Conservation (phyloP, 768 basidiomycete species). For the Boletus rubescentipes region DNA sequence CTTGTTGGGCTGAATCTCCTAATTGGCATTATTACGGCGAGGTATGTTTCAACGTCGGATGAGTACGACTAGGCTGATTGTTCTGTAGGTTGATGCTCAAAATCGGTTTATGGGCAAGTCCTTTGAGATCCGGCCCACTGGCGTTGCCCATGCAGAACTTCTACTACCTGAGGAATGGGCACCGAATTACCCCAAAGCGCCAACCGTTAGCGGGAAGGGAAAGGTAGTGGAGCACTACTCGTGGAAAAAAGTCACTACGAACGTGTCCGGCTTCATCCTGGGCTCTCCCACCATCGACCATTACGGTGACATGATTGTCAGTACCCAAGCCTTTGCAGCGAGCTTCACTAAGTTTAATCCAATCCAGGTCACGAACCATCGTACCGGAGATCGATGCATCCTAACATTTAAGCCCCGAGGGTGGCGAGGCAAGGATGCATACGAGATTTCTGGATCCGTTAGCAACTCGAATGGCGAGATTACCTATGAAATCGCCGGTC, state of each 20-base stretch:
- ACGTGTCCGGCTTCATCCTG: constrained; percentile 89
- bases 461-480: constrained; percentile 60
- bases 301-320: constrained; percentile 91
- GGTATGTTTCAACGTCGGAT: constrained; percentile 35
- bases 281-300: constrained; percentile 88
- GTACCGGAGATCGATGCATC: constrained; percentile 82
- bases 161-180: constrained; percentile 68
- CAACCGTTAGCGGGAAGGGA: constrained; percentile 39
- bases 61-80: not conserved
- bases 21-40: constrained; percentile 91
- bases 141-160: constrained; percentile 87
- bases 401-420: constrained; percentile 96
- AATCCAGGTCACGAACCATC: constrained; percentile 74
- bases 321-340: constrained; percentile 30
- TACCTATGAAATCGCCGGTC: constrained; percentile 87
- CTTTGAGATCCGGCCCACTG: constrained; percentile 95
- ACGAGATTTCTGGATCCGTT: constrained; percentile 88
- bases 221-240: constrained; percentile 87
- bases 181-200: constrained; percentile 59
- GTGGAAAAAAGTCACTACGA: constrained; percentile 94
- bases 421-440: constrained; percentile 90
- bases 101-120: constrained; percentile 96
- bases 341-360: constrained; percentile 2
- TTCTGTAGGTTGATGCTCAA: constrained; percentile 82
- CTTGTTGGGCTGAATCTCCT: constrained; percentile 92